Conservation (phyloP, 805 yeast genomes). For the Clavispora santaluciae region DNA sequence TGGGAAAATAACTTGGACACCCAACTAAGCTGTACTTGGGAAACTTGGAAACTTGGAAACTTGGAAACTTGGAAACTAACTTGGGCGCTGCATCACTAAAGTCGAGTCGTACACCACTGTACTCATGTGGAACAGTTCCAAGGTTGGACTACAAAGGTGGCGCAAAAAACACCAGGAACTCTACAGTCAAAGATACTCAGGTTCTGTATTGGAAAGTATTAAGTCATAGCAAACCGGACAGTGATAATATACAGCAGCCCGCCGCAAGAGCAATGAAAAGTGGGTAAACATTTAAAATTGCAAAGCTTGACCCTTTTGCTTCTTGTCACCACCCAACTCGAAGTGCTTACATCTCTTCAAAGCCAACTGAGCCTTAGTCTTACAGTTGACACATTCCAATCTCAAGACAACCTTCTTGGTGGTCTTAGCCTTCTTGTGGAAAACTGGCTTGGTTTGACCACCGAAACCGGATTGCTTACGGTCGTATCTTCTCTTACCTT, state of each 20-base stretch:
- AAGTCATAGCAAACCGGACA: constrained; percentile 1
- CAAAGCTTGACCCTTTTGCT: constrained; percentile 99
- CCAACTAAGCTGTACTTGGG: no score
- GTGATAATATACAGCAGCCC: constrained; percentile 1
- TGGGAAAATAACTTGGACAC: no score
- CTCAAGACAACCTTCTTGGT: constrained; percentile 99
- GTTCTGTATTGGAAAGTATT: constrained; percentile 1
- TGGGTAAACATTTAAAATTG: constrained; percentile 66
- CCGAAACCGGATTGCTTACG: constrained; percentile 99
- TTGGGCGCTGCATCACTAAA: no score
- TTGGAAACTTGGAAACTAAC: no score
- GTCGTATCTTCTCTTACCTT: constrained; percentile 99
- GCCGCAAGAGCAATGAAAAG: constrained; percentile 1
- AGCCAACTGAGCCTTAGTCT: constrained; percentile 96
- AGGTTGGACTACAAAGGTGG: no score
- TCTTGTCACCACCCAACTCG: constrained; percentile 99
- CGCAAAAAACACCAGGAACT: no score
- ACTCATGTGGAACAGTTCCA: no score
- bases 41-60: no score
- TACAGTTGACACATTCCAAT: constrained; percentile 97
- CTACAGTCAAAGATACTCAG: neutral
- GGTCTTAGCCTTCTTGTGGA: constrained; percentile 99
- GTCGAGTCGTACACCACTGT: no score
- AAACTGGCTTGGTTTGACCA: constrained; percentile 99
- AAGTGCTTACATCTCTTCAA: constrained; percentile 99